Conservation (phyloP, 257 asterid species). For the Voacanga thouarsii region DNA sequence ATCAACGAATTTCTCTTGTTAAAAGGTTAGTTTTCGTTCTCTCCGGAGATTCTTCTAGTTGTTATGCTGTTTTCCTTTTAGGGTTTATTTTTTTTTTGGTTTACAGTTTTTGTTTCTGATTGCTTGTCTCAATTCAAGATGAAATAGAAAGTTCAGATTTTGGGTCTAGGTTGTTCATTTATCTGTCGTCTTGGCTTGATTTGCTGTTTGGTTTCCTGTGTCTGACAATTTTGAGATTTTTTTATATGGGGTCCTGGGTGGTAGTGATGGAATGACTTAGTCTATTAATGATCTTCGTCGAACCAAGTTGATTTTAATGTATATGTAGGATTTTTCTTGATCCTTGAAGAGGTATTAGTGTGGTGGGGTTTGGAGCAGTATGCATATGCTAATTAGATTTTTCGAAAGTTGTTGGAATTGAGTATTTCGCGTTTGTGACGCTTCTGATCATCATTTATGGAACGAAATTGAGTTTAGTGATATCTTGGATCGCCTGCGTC, state of each 20-base stretch:
- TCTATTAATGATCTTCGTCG: no score
- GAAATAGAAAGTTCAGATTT: no score
- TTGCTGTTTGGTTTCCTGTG: no score
- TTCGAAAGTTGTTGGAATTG: no score
- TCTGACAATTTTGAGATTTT: no score
- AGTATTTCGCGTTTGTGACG: not conserved
- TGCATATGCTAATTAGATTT: not conserved
- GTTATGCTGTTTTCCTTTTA: not conserved
- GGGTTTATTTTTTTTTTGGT: not conserved
- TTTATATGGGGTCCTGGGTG: not conserved
- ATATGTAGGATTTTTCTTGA: not conserved
- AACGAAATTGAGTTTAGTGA: not conserved
- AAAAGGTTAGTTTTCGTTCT: constrained; percentile 12
- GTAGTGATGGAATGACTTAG: not conserved
- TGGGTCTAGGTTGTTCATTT: no score
- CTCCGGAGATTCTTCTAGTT: not conserved
- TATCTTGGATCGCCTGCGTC: not conserved
- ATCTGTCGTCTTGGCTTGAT: no score
- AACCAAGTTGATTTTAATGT: no score
- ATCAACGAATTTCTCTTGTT: not conserved
- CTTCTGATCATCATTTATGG: not conserved
- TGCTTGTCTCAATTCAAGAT: not conserved
- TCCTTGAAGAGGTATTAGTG: no score
- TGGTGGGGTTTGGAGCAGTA: not conserved
- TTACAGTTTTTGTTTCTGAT: not conserved